Percentiles rank a stretch among this genome's conserved stretches.
Conservation (phyloP, 495 filamentous ascomycete species). For the Collariella sp. region DNA sequence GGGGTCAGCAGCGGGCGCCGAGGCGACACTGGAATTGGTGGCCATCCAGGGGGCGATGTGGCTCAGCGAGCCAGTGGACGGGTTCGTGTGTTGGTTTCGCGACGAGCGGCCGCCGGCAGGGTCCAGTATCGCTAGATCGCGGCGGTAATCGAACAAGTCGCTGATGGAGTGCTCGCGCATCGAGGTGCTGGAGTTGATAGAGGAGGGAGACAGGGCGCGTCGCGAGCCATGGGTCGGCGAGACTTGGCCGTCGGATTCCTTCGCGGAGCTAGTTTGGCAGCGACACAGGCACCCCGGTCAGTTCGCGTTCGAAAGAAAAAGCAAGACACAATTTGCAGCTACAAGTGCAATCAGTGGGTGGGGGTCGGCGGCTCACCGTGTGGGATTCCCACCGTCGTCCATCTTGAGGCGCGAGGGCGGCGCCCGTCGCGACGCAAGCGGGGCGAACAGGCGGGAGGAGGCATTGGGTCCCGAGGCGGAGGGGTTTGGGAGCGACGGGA, state of each 20-base stretch:
- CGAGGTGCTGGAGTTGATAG: slow-evolving; percentile 38
- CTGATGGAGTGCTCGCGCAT: slow-evolving; percentile 42
- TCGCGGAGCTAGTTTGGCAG: slow-evolving; percentile 21
- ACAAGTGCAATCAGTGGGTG: neutral
- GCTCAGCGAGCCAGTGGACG: slow-evolving; percentile 39
- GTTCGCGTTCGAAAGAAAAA: slow-evolving; percentile 10
- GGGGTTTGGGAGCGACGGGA: slow-evolving; percentile 38
- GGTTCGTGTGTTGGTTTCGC: slow-evolving; percentile 46
- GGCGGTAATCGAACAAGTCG: slow-evolving; percentile 57
- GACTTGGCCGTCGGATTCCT: slow-evolving; percentile 43
- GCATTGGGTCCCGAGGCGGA: slow-evolving; percentile 33
- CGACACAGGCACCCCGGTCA: slow-evolving; percentile 20
- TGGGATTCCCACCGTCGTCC: slow-evolving; percentile 37
- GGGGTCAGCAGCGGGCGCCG: slow-evolving; percentile 25
- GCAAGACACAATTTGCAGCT: slow-evolving; percentile 3
- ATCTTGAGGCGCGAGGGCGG: slow-evolving; percentile 52
- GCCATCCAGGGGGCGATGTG: slow-evolving; percentile 44
- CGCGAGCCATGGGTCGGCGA: slow-evolving; percentile 42
- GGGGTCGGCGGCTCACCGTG: slow-evolving; percentile 29
- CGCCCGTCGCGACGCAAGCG: slow-evolving; percentile 34
- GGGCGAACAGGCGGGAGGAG: slow-evolving; percentile 23
- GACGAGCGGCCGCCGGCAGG: slow-evolving; percentile 44
- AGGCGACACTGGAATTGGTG: slow-evolving; percentile 26
- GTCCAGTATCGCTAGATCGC: slow-evolving; percentile 62
- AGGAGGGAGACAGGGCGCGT: slow-evolving; percentile 40